Evolutionary conservation across 352 stramenopile species (phyloP).

Genomic region (Globisporangium cystogenes): DNA sequence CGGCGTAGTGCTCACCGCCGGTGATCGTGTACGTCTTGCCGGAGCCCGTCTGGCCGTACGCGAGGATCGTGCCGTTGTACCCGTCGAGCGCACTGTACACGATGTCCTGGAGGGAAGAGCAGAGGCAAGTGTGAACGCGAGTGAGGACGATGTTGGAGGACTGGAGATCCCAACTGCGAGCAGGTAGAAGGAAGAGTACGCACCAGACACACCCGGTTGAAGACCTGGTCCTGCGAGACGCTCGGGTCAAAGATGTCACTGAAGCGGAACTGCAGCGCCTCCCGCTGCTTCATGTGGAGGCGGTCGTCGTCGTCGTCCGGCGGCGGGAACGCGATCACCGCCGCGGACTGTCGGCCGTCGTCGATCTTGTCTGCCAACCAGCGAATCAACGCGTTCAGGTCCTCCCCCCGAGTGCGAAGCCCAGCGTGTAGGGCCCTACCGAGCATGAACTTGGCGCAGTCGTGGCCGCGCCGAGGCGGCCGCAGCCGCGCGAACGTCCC

Average conservation of each 20-base stretch:
- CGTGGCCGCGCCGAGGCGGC: conserved; percentile 42
- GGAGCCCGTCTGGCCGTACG: conserved; percentile 65
- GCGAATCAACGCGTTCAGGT: too few species aligned
- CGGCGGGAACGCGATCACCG: conserved; percentile 57
- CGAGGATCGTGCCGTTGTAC: conserved; percentile 72
- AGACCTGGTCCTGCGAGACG: conserved; percentile 65
- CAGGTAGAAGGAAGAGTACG: too few species aligned
- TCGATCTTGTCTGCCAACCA: conserved; percentile 34
- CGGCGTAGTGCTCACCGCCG: conserved; percentile 89
- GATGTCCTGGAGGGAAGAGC: conserved; percentile 36
- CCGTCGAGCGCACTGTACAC: conserved; percentile 60
- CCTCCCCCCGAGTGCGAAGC: too few species aligned
- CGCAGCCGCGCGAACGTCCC: conserved; percentile 68
- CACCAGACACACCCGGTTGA: conserved; percentile 60
- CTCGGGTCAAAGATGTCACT: conserved; percentile 60
- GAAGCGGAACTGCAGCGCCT: conserved; percentile 68
- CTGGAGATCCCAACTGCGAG: background rate
- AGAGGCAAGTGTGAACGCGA: too few species aligned
- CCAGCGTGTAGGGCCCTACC: conserved; percentile 13
- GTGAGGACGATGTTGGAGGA: too few species aligned
- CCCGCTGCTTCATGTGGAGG: conserved; percentile 65
- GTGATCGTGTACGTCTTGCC: conserved; percentile 82
- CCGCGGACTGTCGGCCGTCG: conserved; percentile 29
- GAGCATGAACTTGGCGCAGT: conserved; percentile 58
- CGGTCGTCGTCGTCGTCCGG: conserved; percentile 47